Conservation (phyloP, 2,329 filamentous ascomycete species). For the Ascochyta koolunga region DNA sequence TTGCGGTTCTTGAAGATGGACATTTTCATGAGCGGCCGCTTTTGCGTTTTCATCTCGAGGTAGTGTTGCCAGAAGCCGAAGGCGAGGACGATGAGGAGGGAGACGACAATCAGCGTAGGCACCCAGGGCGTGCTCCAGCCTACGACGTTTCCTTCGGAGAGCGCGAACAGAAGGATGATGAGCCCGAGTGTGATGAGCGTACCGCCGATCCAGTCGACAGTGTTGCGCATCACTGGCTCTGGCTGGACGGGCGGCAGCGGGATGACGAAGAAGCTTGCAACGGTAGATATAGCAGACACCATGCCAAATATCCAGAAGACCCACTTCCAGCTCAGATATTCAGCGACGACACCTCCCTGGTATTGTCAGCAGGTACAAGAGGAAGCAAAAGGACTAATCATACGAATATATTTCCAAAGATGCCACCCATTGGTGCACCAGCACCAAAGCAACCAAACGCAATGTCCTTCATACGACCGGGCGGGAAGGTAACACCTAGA, state of each 20-base stretch:
- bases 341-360: slow-evolving; percentile 64
- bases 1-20: slow-evolving; percentile 65
- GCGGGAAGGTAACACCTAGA: slow-evolving; percentile 69
- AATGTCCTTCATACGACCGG: slow-evolving; percentile 72
- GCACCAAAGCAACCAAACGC: slow-evolving; percentile 62
- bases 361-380: slow-evolving; percentile 4
- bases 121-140: slow-evolving; percentile 71
- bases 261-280: slow-evolving; percentile 65
- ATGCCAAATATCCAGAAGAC: slow-evolving; percentile 64
- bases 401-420: slow-evolving; percentile 67
- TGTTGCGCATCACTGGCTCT: slow-evolving; percentile 47
- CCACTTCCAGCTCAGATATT: slow-evolving; percentile 55
- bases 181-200: slow-evolving; percentile 67
- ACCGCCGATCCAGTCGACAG: slow-evolving; percentile 71
- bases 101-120: slow-evolving; percentile 63
- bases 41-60: slow-evolving; percentile 59
- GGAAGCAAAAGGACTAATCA: background rate
- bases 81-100: slow-evolving; percentile 60
- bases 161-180: slow-evolving; percentile 67
- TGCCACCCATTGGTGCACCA: slow-evolving; percentile 67
- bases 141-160: slow-evolving; percentile 72
- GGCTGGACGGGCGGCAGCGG: slow-evolving; percentile 55
- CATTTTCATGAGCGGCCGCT: slow-evolving; percentile 68
- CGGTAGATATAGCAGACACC: slow-evolving; percentile 62
- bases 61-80: slow-evolving; percentile 68